Base-by-base conservation (phyloP, 306 rosid species). In the Glycyrrhiza uralensis region DNA sequence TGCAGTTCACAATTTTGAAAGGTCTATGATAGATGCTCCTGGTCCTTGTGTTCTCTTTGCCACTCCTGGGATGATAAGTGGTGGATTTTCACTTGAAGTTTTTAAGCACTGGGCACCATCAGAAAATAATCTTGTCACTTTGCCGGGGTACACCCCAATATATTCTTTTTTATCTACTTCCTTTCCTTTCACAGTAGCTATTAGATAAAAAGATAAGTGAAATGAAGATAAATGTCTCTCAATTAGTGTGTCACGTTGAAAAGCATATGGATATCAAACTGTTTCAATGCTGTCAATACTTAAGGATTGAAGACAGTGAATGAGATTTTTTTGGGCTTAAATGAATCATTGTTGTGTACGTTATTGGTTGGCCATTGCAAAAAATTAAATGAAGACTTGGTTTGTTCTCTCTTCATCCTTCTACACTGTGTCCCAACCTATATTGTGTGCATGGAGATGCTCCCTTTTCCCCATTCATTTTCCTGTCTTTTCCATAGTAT, bases 1-100 rank as follows among this genome's bases (percentile, higher is more conserved):
- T 78, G 76, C 87, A 93, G 97, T 89, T 78, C 87, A 80, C 71
- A 77, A 83, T n/a, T 93, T 89, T 70, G 96, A 93, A 7, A 83
- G 94, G 42, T 89, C 96, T 42, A 87, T 91, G 96, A 75, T 91
- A 14, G 76, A 89, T 70, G 86, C 87, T 59, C 88, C 94, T 82
- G 98, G 98, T 75, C 92, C 98, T 63, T 93, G 98, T 83, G 96
- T 91, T 83, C 96, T 93, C 78, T 93, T 93, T 46, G 97, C 98
- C 62, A 89, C 97, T n/a, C 98, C 98, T 47, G 97, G 97, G 83
- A 91, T 88, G 98, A 76, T 93, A 69, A 80, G 82, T 77, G 92
- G 96, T 39, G 98, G 98, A 50, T 89, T 91, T 85, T 93, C 98
- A 19, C 91, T 91, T 14, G 98, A 93, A 78, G 94, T 83, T 79